Percentiles rank a stretch among this genome's conserved stretches.
Conservation (phyloP, 140 eudicot species). For the Anethum foeniculum region DNA sequence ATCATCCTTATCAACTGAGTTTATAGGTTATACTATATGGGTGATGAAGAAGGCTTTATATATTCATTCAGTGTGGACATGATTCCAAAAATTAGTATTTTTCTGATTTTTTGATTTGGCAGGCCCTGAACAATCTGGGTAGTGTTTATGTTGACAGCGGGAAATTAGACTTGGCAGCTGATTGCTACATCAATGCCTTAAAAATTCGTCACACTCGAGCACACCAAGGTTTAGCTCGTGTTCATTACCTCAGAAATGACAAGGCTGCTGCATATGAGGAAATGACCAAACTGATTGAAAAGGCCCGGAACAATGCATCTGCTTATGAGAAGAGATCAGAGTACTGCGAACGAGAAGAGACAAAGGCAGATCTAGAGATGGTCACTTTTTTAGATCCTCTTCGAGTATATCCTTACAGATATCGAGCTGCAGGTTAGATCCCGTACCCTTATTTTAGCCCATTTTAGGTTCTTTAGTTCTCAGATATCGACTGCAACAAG, state of each 20-base stretch:
- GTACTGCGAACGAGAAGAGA: slow-evolving; percentile 86
- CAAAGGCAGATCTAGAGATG: slow-evolving; percentile 90
- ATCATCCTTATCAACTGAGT: neutral
- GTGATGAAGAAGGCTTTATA: neutral
- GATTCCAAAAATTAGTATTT: neutral
- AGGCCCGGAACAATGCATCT: slow-evolving; percentile 88
- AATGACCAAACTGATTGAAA: slow-evolving; percentile 86
- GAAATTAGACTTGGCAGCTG: slow-evolving; percentile 87
- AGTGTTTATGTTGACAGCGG: slow-evolving; percentile 94
- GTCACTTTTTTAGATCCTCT: slow-evolving; percentile 94
- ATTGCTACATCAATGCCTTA: slow-evolving; percentile 92
- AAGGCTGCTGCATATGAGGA: slow-evolving; percentile 80
- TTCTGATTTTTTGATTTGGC: slow-evolving; percentile 17
- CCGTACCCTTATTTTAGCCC: neutral
- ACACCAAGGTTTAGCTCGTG: slow-evolving; percentile 99
- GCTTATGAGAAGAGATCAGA: slow-evolving; percentile 97
- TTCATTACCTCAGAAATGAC: slow-evolving; percentile 77
- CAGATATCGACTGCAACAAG: neutral
- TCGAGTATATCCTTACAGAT: slow-evolving; percentile 94
- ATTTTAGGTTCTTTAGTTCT: neutral
- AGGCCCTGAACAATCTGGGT: slow-evolving; percentile 98
- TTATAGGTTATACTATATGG: neutral
- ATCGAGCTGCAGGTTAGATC: slow-evolving; percentile 95
- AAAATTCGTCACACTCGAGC: slow-evolving; percentile 93
- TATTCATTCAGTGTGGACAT: neutral